Evolutionary conservation across 441 rosid species (phyloP), one percentile per base, ranked within the genome.

Genomic region (Mallotus repandus): DNA sequence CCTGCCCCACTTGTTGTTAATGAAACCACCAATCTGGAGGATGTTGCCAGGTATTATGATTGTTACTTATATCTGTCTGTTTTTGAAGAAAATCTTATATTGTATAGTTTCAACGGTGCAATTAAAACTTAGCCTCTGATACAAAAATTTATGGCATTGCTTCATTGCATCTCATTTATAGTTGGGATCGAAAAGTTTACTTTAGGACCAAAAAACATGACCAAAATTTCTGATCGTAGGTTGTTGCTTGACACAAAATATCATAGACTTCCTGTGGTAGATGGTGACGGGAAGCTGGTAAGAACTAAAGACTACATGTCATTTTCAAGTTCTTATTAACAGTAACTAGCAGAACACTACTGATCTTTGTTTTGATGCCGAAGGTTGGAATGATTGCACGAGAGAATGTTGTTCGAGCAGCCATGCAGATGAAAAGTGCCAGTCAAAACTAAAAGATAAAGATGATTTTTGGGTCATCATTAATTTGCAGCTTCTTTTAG

Each of bases 211-310:
- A 29, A 25, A 25, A 25, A 29, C 32, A 29, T 29, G 32, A 66
- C 1, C 46, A 4, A 38, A 7, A 52, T 65, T 68, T 76, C 57
- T 52, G 46, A 43, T 74, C 55, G 59, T 72, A 94, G 98, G 87
- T 78, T 94, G 88, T 83, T 94, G 82, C 91, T 94, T 7, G 94
- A 92, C 79, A 92, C 98, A 8, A 92, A 94, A 77, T 90, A 84
- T 78, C 95, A 85, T 67, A 83, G 95, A 77, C 83, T 94, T 76
- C 97, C 97, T 10, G 97, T 94, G 25, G 97, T 94, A 66, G 91
- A 88, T 72, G 68, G 81, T 50, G 74, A 87, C 53, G 97, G 97
- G 43, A 88, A 85, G 73, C 89, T 92, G 86, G 98, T 92, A 77
- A 84, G 89, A 72, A 70, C n/a, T 66, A 43, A 9, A 11, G 62